Base-by-base conservation (phyloP, 495 filamentous ascomycete species). In the Podospora anserina region DNA sequence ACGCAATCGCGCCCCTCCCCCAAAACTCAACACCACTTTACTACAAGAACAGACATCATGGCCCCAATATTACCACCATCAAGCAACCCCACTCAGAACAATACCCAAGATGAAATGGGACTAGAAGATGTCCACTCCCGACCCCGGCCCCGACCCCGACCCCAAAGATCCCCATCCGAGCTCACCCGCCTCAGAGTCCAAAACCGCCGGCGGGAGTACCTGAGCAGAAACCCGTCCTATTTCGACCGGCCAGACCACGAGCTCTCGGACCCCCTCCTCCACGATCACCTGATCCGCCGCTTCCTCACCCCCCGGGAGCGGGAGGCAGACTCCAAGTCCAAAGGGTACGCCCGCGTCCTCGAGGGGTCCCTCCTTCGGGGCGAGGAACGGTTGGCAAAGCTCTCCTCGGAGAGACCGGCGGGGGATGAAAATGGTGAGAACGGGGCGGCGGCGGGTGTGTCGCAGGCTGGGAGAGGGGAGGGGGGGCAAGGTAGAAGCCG, bases 251-350 rank as follows among this genome's bases (percentile, higher is more conserved):
- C 71, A 0, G 82, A 84, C 23, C 82, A 84, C 61, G 82, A 84
- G 69, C 74, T 83, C 2, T 76, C 82, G 90, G 91, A 93, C 77
- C 91, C 92, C 0, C 81, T 94, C 26, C 84, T 93, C 57, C 93
- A 96, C 80, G 91, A 94, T 75, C 86, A 87, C 65, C 82, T 93
- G 16, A 87, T 96, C 72, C 88, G 91, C 58, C 89, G 89, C 69
- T 94, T 93, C 77, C 91, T 92, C 64, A 88, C 87, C 3, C 76
- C 89, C 16, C 82, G 84, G 16, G 92, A 96, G 79, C 84, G 91
- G 64, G 89, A 92, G 76, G 85, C 82, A 16, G 89, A 92, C 68
- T 90, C 89, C 15, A 86, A 85, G 16, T 81, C 78, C 3, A 91
- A 91, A 74, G 91, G 92, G 1, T 93, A 92, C 74, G 87, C 89